Percentiles rank a stretch among this genome's conserved stretches.
These are phyloP conservation scores for Euphorbia peplus DNA, from an alignment of 345 rosid species.

Conservation along the genomic window DNA sequence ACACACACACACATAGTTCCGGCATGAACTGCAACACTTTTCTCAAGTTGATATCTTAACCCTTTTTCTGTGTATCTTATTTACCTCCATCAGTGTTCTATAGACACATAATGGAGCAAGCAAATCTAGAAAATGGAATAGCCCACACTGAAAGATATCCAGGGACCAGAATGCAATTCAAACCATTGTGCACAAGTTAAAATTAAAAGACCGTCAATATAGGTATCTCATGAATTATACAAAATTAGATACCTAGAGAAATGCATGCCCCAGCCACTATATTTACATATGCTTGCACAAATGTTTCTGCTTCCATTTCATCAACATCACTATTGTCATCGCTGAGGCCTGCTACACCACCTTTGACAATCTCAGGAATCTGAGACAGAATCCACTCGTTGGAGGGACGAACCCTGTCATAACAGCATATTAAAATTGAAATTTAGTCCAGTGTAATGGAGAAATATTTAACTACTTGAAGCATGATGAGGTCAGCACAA, in stretches of 20 bases:
- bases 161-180: not conserved
- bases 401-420: constrained; percentile 69
- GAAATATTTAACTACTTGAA: constrained; percentile 17
- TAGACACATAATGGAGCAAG: not conserved
- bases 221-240: constrained; percentile 2
- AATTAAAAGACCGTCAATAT: not conserved
- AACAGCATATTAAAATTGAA: constrained; percentile 22
- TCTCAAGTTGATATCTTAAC: not conserved
- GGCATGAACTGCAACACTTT: not conserved
- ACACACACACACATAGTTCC: too few species aligned
- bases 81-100: not conserved
- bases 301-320: constrained; percentile 73
- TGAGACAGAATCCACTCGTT: constrained; percentile 84
- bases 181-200: not conserved
- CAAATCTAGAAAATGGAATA: not conserved
- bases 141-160: not conserved
- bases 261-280: constrained; percentile 92
- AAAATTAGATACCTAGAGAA: constrained; percentile 64
- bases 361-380: constrained; percentile 75
- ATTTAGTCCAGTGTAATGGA: constrained; percentile 17
- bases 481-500: constrained; percentile 25
- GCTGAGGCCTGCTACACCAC: constrained; percentile 52
- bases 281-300: constrained; percentile 87
- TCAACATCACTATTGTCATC: constrained; percentile 62
- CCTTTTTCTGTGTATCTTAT: not conserved